These are phyloP conservation scores for Hanseniaspora clermontiae DNA, from an alignment of 805 yeast genomes.

Conservation along the genomic window DNA sequence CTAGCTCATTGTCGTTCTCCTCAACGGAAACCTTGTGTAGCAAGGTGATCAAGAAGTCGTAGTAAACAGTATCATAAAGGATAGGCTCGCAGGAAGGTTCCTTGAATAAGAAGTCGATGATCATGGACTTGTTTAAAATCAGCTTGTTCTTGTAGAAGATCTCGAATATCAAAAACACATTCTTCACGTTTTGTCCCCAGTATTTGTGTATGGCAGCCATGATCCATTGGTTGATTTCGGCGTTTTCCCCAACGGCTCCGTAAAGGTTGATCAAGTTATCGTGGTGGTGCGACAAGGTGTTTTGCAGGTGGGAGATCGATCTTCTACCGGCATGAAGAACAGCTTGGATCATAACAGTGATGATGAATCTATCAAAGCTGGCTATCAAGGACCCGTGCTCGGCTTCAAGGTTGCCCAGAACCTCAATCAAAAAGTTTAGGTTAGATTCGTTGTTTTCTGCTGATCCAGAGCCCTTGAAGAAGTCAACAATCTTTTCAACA, in stretches of 20 bases:
- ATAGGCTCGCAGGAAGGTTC: conserved; percentile 30
- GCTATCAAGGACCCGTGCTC: conserved; percentile 24
- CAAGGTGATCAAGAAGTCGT: conserved; percentile 33
- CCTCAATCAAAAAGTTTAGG: conserved; percentile 23
- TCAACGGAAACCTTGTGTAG: conserved; percentile 22
- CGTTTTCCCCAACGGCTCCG: conserved; percentile 23
- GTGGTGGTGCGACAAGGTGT: conserved; percentile 35
- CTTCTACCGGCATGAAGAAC: conserved; percentile 76
- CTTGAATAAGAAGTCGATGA: conserved; percentile 29
- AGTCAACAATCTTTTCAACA: conserved; percentile 31
- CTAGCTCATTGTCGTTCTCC: conserved; percentile 17
- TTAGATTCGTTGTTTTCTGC: conserved; percentile 22
- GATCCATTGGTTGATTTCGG: conserved; percentile 32
- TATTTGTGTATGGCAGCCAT: conserved; percentile 46
- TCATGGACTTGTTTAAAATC: conserved; percentile 31
- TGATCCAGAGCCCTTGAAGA: conserved; percentile 24
- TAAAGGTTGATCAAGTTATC: conserved; percentile 29
- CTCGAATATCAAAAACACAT: conserved; percentile 48
- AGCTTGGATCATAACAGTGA: conserved; percentile 54
- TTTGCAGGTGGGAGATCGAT: conserved; percentile 66
- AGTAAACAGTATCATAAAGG: conserved; percentile 35
- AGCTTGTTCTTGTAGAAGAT: conserved; percentile 37
- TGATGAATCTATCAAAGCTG: conserved; percentile 34
- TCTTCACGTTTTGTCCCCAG: conserved; percentile 56
- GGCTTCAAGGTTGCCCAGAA: conserved; percentile 25